Conservation (phyloP, 805 yeast genomes). For the Metschnikowia sp. region DNA sequence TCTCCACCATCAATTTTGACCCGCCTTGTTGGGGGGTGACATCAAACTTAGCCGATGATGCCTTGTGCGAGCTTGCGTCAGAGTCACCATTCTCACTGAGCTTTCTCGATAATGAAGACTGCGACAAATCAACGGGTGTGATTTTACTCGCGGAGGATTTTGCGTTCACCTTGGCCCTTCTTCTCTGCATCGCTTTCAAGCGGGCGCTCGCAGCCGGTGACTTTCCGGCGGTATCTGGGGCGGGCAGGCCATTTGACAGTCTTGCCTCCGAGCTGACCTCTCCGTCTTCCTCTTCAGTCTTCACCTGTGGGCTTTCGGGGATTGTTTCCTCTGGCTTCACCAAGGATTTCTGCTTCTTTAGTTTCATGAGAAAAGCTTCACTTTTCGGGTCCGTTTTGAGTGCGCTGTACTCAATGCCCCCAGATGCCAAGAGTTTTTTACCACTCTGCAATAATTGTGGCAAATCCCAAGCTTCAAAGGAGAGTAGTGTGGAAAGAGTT, state of each 20-base stretch:
- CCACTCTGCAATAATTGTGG: slow-evolving; percentile 48
- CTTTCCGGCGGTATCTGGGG: slow-evolving; percentile 22
- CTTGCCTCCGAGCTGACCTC: slow-evolving; percentile 1
- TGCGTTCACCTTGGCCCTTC: slow-evolving; percentile 76
- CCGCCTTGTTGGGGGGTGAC: slow-evolving; percentile 79
- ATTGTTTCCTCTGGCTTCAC: slow-evolving; percentile 22
- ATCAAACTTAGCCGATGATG: slow-evolving; percentile 42
- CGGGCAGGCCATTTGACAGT: slow-evolving; percentile 2
- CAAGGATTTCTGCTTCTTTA: slow-evolving; percentile 49
- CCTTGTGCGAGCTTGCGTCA: slow-evolving; percentile 10
- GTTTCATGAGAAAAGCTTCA: slow-evolving; percentile 41
- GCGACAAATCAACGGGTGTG: slow-evolving; percentile 63
- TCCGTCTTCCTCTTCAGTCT: slow-evolving; percentile 2
- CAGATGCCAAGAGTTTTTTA: slow-evolving; percentile 59
- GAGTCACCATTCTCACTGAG: slow-evolving; percentile 42
- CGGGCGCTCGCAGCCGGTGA: slow-evolving; percentile 57
- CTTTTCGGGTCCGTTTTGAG: slow-evolving; percentile 36
- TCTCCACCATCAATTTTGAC: slow-evolving; percentile 80
- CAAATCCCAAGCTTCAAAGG: slow-evolving; percentile 51
- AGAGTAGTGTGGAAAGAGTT: slow-evolving; percentile 38
- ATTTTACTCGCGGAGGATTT: slow-evolving; percentile 44
- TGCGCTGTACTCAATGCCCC: slow-evolving; percentile 43
- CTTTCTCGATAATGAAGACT: slow-evolving; percentile 61
- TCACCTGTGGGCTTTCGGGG: background rate
- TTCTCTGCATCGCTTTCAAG: slow-evolving; percentile 89